Conservation (phyloP, 805 yeast species). For the Lipomyces sp. region DNA sequence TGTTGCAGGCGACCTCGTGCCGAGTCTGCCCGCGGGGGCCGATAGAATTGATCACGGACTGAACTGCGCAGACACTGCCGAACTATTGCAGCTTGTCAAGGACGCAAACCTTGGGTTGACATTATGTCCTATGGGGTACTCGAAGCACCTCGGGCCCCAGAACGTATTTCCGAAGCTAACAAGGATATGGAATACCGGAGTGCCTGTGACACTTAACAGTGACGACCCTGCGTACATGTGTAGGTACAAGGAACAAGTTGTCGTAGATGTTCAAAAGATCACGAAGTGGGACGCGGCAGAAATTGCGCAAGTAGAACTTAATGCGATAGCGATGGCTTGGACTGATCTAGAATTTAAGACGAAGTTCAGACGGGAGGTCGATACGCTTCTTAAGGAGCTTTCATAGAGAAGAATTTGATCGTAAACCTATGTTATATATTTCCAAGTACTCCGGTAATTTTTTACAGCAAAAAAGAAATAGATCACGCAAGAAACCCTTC, state of each 20-base stretch:
- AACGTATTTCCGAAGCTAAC: constrained; percentile 7
- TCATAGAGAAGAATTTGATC: no score
- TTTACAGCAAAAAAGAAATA: neutral
- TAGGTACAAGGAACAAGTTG: constrained; percentile 8
- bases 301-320: constrained; percentile 7
- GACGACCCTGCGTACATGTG: constrained; percentile 22
- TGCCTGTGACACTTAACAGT: constrained; percentile 15
- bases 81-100: constrained; percentile 7
- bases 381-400: constrained; percentile 1
- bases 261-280: constrained; percentile 4
- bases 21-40: constrained; percentile 12
- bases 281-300: constrained; percentile 4
- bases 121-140: constrained; percentile 20
- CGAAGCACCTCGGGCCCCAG: constrained; percentile 14
- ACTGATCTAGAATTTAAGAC: constrained; percentile 16
- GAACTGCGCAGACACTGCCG: constrained; percentile 14
- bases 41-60: constrained; percentile 22
- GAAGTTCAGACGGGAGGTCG: constrained; percentile 8
- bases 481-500: constrained; percentile 19
- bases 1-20: constrained; percentile 1
- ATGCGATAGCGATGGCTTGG: constrained; percentile 17
- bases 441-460: no score
- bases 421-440: no score
- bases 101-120: constrained; percentile 15
- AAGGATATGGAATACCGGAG: neutral